A percentile compares a stretch with the other conserved stretches of the same genome.
These are phyloP conservation scores for Obelidium mucronatum DNA, from an alignment of 192 early-diverging fungal species.

Conservation along the genomic window DNA sequence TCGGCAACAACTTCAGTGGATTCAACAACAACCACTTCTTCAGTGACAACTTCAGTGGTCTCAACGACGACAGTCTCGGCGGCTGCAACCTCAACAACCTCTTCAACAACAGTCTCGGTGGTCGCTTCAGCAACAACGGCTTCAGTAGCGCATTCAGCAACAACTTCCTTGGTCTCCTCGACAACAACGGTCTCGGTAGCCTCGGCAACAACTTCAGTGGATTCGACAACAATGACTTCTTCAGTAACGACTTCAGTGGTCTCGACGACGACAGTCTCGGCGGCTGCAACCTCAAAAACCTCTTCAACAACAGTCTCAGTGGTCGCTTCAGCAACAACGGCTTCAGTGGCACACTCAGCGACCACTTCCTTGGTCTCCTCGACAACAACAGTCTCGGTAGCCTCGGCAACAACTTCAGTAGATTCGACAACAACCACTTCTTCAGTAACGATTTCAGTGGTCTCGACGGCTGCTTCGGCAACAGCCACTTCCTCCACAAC, in stretches of 20 bases:
- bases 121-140: not conserved
- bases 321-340: not conserved
- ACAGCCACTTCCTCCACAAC: not conserved
- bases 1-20: conserved; percentile 9
- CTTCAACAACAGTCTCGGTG: conserved; percentile 11
- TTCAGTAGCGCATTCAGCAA: not conserved
- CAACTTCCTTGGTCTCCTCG: too few species aligned
- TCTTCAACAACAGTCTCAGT: not conserved
- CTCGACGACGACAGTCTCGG: not conserved
- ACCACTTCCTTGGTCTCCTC: conserved; percentile 3
- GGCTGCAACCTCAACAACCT: not conserved
- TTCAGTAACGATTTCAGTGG: not conserved
- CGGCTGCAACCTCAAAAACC: not conserved
- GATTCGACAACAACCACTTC: not conserved
- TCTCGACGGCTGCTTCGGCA: too few species aligned
- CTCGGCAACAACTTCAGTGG: not conserved
- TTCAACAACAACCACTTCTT: too few species aligned
- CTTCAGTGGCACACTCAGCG: not conserved
- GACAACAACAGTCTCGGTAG: not conserved
- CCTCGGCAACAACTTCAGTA: not conserved
- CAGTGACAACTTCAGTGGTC: not conserved
- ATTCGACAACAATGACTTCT: not conserved
- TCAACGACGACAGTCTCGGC: conserved; percentile 16
- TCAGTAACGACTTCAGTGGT: not conserved
- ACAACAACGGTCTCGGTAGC: not conserved